Base-by-base conservation (phyloP, 352 stramenopile species). In the Phytophthora fragariae region DNA sequence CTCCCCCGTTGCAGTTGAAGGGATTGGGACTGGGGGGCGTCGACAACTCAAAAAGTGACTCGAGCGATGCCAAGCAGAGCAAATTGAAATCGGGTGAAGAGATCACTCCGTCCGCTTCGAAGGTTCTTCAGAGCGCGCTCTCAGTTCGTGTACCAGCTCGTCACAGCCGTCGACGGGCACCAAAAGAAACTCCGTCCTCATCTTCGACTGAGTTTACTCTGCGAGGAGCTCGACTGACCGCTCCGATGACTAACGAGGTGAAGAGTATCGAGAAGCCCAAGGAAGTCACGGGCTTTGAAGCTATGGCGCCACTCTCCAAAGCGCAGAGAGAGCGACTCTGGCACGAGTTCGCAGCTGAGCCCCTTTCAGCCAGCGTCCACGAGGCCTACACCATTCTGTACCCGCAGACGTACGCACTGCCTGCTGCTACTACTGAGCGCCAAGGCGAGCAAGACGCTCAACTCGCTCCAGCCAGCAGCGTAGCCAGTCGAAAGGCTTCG, bases 341-440 rank as follows among this genome's bases (percentile, higher is more conserved):
- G 85, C 65, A 66, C 10, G 68, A 87, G 1, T 93, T 91, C 55
- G 57, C 73, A 3, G 39, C 60, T 0, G 49, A 68, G 3, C 73
- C 80, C 7, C 69, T 90, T 15, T 86, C 78, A 5, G 60, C 70
- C 9, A 66, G 59, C n/a, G 74, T 90, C 3, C 82, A 85, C n/a
- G 82, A 91, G 17, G 84, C 85, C 6, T 93, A 93, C 59, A 70
- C 84, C 0, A 77, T 81, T 39, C 46, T 93, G 9, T 91, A 93
- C 60, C 84, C 84, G 0, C 71, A 80, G 39, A 75, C 79, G 37
- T 91, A 91, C 64, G 14, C 44, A 10, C 27, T 39, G 10, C 24
- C 31, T 50, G 27, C 47, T 46, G 17, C 47, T 19, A 33, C 10
- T 10, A 17, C 31, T 7, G 37, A 59, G 19, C 53, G 12, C n/a